phyloP scores from a whole-genome alignment of 768 basidiomycete genomes.

The Cystofilobasidium macerans region DNA sequence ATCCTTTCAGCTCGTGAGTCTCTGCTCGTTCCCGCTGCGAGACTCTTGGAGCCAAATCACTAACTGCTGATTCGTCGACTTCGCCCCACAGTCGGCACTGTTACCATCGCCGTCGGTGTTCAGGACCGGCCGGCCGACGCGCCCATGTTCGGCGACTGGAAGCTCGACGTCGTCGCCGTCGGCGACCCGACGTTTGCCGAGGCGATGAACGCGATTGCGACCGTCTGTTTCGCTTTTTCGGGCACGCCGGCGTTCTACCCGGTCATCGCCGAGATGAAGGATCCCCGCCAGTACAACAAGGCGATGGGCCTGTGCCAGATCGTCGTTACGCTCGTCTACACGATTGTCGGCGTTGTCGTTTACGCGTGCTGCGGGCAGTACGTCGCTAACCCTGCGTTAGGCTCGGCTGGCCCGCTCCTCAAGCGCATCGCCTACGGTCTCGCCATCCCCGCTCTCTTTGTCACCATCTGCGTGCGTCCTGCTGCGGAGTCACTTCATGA shows the following conservation, averaged over 20 bases:
- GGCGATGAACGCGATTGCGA: slow-evolving; percentile 36
- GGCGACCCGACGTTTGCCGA: slow-evolving; percentile 28
- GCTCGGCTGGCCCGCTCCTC: slow-evolving; percentile 32
- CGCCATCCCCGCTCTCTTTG: slow-evolving; percentile 27
- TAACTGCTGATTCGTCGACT: no score
- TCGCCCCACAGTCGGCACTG: neutral
- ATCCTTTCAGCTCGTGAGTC: neutral
- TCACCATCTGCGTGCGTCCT: no score
- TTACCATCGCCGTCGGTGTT: slow-evolving; percentile 23
- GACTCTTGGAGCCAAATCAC: no score
- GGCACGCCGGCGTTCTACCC: slow-evolving; percentile 26
- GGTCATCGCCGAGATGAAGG: slow-evolving; percentile 37
- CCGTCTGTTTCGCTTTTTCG: slow-evolving; percentile 35
- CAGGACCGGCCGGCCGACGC: slow-evolving; percentile 32
- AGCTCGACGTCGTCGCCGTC: no score
- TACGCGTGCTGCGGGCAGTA: slow-evolving; percentile 27
- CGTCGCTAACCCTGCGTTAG: slow-evolving; percentile 34
- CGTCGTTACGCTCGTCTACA: slow-evolving; percentile 25
- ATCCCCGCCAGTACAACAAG: slow-evolving; percentile 28
- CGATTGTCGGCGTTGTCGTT: slow-evolving; percentile 22
- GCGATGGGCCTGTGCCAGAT: slow-evolving; percentile 13
- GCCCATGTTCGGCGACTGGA: slow-evolving; percentile 27
- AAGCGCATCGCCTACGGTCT: slow-evolving; percentile 32
- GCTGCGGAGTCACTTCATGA: neutral
- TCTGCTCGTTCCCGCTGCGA: neutral